These are phyloP conservation scores for Metschnikowia kunwiensis DNA, from an alignment of 805 yeast species.

Conservation along the genomic window DNA sequence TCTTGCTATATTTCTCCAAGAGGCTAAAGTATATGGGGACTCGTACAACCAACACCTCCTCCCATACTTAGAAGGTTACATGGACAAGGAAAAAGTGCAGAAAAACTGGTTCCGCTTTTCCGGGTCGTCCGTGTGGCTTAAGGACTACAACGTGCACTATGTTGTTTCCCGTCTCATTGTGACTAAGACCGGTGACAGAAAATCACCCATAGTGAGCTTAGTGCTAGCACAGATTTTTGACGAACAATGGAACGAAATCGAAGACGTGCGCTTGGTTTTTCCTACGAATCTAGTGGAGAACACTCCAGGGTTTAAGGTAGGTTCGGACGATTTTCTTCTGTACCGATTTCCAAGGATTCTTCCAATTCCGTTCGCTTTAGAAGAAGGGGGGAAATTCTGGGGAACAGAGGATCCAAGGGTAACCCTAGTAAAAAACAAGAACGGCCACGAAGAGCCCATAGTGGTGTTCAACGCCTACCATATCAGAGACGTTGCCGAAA, in stretches of 20 bases:
- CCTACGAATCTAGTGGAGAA: conserved; percentile 18
- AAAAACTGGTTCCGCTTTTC: conserved; percentile 21
- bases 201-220: conserved; percentile 16
- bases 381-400: conserved; percentile 14
- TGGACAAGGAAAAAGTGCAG: conserved; percentile 1
- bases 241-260: conserved; percentile 22
- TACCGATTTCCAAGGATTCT: conserved; percentile 13
- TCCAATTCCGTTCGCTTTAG: conserved; percentile 11
- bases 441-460: conserved; percentile 45
- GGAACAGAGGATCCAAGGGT: conserved; percentile 56
- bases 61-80: conserved; percentile 5
- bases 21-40: conserved; percentile 9
- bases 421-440: conserved; percentile 28
- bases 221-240: conserved; percentile 21
- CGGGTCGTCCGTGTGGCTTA: conserved; percentile 24
- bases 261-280: conserved; percentile 21
- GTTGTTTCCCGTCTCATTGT: conserved; percentile 21
- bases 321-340: conserved; percentile 6
- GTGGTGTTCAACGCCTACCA: conserved; percentile 38
- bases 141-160: conserved; percentile 21
- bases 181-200: conserved; percentile 13
- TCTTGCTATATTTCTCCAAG: conserved; percentile 7
- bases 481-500: too few relatives aligned
- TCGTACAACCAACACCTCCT: conserved; percentile 8
- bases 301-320: conserved; percentile 2